Percentiles rank a stretch among this genome's conserved stretches.
phyloP scores from a whole-genome alignment of 176 grass and related monocot species.

The Aegilops speltoides region DNA sequence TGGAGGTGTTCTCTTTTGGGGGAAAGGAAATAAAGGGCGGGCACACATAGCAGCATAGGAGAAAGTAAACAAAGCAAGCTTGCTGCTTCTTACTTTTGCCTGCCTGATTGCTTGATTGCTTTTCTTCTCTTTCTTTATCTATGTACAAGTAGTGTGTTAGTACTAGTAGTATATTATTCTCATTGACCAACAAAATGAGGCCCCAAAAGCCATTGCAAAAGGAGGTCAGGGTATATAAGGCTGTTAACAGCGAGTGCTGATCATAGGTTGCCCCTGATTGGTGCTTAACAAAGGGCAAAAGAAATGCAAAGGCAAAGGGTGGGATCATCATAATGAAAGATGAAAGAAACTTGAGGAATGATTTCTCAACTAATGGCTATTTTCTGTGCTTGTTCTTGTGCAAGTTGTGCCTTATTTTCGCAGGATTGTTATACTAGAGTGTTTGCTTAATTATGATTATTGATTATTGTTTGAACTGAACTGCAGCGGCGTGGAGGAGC shows the following conservation, averaged over 20 bases:
- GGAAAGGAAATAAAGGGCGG: conserved; percentile 26
- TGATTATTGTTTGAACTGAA: conserved; percentile 27
- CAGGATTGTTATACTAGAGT: background rate
- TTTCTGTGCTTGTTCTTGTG: background rate
- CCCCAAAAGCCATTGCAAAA: conserved; percentile 33
- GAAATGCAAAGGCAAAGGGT: conserved; percentile 12
- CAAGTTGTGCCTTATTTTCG: conserved; percentile 2
- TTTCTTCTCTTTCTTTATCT: conserved; percentile 13
- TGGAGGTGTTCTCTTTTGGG: conserved; percentile 35
- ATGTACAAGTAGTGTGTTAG: background rate
- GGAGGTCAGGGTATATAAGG: conserved; percentile 2
- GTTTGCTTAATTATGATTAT: conserved; percentile 4
- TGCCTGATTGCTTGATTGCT: background rate
- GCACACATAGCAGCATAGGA: background rate
- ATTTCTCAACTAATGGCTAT: conserved; percentile 12
- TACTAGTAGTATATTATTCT: conserved; percentile 10
- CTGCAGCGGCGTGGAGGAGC: conserved; percentile 66
- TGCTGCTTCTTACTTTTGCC: conserved; percentile 9
- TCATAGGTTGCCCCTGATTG: conserved; percentile 14
- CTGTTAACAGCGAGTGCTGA: conserved; percentile 2
- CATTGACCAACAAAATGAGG: conserved; percentile 19
- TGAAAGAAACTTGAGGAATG: conserved; percentile 9
- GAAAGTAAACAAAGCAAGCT: conserved; percentile 23
- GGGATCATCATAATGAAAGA: background rate
- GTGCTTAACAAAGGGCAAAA: conserved; percentile 17